A percentile compares a stretch with the other conserved stretches of the same genome.
These are phyloP conservation scores for Cercospora sp. DNA, from an alignment of 2,329 filamentous ascomycete species.

Conservation along the genomic window DNA sequence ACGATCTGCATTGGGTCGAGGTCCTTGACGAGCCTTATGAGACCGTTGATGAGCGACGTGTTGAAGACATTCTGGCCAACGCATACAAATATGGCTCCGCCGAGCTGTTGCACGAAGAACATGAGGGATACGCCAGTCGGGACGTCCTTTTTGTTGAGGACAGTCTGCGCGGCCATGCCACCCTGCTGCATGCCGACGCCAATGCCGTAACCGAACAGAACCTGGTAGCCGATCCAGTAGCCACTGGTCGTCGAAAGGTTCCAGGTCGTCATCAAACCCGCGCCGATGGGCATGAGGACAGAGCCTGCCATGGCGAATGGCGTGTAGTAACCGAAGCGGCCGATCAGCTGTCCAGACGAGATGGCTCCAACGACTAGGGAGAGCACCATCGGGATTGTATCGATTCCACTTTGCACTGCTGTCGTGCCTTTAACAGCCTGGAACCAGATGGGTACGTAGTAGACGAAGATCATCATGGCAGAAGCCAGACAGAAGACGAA, in stretches of 20 bases:
- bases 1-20: conserved; percentile 26
- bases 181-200: conserved; percentile 48
- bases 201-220: conserved; percentile 47
- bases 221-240: conserved; percentile 54
- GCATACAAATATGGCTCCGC: conserved; percentile 47
- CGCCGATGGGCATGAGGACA: conserved; percentile 47
- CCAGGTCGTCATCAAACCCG: conserved; percentile 49
- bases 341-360: conserved; percentile 40
- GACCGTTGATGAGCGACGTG: conserved; percentile 20
- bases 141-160: conserved; percentile 42
- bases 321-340: conserved; percentile 49
- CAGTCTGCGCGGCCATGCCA: conserved; percentile 45
- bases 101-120: conserved; percentile 48
- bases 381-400: conserved; percentile 49
- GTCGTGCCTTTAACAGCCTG: conserved; percentile 50
- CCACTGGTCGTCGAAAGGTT: conserved; percentile 40
- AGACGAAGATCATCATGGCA: conserved; percentile 48
- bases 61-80: conserved; percentile 42
- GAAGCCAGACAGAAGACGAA: conserved; percentile 46
- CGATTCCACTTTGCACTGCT: conserved; percentile 50
- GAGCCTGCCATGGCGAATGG: conserved; percentile 46
- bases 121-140: conserved; percentile 43
- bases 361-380: conserved; percentile 44
- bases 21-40: conserved; percentile 19
- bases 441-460: conserved; percentile 51